Base-by-base conservation (phyloP, 441 rosid genomes). In the Viola pubescens region DNA sequence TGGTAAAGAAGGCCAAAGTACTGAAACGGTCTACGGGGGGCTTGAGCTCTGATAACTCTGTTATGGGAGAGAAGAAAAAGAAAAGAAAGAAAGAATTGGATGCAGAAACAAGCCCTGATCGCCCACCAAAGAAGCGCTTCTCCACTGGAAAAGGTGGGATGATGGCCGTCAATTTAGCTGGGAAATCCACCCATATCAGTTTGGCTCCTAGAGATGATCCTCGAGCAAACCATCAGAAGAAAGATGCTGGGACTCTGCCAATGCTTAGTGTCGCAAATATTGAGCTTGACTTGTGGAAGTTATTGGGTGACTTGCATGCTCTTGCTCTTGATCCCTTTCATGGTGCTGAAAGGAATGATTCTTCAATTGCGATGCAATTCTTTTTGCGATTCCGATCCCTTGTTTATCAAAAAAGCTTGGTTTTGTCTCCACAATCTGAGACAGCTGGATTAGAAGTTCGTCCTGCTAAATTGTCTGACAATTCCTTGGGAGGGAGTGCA, bases 321-420 rank as follows among this genome's bases (percentile, higher is more conserved):
- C 79, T 92, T 61, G 94, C 97, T 41, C 73, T 85, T 26, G 77
- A 84, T 75, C 95, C 89, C 54, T 83, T 83, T 61, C 74, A 70
- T 71, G 89, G 82, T 56, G 54, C 67, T 40, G 87, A 77, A 70
- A 78, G 81, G 69, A 68, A 72, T 49, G 68, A 75, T 52, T 77
- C 79, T 56, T 69, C 79, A 61, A 58, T 68, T 67, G 64, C 81
- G 43, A 62, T 71, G 80, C 81, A 70, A 56, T 81, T 81, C 60
- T 82, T 92, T 66, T 75, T 84, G 71, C 85, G 65, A 40, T 92
- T 81, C 69, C 88, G 98, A 48, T 77, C 89, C 52, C 76, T 79
- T 49, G 80, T 78, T 60, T 92, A 73, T 68, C 85, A 82, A 77
- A 89, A 89, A 82, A 87, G 94, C 80, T 74, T 83, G 81, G 70